These are phyloP conservation scores for Phoma sp. DNA, from an alignment of 2,329 filamentous ascomycete species.

Conservation along the genomic window DNA sequence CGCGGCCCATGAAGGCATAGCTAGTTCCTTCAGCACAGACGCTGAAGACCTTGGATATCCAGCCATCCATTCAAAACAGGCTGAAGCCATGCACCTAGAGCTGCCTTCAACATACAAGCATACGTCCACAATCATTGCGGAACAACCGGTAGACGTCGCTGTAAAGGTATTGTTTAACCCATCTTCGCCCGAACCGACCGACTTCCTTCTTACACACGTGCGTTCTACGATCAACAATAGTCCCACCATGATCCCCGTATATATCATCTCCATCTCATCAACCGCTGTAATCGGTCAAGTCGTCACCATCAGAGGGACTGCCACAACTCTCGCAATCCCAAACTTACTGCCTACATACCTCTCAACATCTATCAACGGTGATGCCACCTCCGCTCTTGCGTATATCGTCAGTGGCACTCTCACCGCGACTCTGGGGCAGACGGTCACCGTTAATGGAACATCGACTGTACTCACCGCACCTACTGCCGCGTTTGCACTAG, in stretches of 20 bases:
- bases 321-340: not conserved
- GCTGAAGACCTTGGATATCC: not conserved
- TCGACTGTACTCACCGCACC: not conserved
- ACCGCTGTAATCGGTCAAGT: not conserved
- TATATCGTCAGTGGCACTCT: not conserved
- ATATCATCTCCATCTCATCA: not conserved
- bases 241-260: not conserved
- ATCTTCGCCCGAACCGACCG: not conserved
- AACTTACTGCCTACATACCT: not conserved
- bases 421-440: not conserved
- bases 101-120: too few relatives aligned
- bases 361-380: not conserved
- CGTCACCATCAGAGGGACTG: not conserved
- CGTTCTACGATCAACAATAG: not conserved
- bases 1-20: not conserved
- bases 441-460: not conserved
- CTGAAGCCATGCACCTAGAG: not conserved
- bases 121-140: not conserved
- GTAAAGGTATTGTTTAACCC: not conserved
- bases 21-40: not conserved
- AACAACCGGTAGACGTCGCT: not conserved
- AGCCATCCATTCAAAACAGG: not conserved
- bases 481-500: not conserved
- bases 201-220: slow-evolving; percentile 1
- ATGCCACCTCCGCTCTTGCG: not conserved